Evolutionary conservation across 805 yeast species (phyloP).

Genomic region (Ogataea trehalophila): DNA sequence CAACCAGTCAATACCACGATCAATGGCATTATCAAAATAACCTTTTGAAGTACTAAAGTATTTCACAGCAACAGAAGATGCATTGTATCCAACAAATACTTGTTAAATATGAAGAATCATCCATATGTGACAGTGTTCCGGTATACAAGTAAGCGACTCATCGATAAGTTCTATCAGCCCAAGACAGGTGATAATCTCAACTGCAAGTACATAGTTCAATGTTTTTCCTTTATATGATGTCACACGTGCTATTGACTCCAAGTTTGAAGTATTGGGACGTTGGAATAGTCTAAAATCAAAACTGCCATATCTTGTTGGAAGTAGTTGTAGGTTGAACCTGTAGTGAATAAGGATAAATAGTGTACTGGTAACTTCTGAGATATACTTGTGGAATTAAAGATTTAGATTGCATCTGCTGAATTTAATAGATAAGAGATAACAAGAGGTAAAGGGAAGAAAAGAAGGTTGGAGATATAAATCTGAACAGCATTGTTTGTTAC

Average conservation of each 20-base stretch:
- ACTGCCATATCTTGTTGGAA: neutral
- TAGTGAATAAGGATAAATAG: neutral
- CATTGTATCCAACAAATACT: neutral
- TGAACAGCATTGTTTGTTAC: too few species aligned
- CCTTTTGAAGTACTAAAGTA: too few species aligned
- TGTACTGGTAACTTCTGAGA: neutral
- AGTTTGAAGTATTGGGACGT: neutral
- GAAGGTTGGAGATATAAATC: neutral
- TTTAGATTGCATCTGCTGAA: neutral
- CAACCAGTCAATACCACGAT: too few species aligned
- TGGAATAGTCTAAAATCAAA: neutral
- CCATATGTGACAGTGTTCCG: neutral
- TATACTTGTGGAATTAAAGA: neutral
- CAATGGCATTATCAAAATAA: too few species aligned
- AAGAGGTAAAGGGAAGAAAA: neutral
- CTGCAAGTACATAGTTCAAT: neutral
- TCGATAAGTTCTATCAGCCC: neutral
- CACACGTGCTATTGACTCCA: neutral
- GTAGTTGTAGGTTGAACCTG: neutral
- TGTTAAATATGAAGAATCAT: neutral
- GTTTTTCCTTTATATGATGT: neutral
- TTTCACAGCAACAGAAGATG: too few species aligned
- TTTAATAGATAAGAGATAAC: neutral
- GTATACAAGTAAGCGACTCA: neutral
- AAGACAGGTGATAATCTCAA: neutral